Conservation (phyloP, 805 yeast species). For the Nakazawaea molendinolei region DNA sequence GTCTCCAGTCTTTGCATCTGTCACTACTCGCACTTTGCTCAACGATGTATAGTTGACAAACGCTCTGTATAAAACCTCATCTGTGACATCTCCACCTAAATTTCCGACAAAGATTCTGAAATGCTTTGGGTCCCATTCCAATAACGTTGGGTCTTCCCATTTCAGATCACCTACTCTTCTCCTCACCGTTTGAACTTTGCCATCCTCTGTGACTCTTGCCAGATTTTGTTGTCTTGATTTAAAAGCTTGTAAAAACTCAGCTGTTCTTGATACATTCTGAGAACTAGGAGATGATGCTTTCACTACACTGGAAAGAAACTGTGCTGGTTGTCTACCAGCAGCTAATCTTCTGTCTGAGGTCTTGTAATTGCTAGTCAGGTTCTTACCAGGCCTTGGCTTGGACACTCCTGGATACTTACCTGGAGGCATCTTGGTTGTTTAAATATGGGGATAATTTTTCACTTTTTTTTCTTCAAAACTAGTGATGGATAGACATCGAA, state of each 20-base stretch:
- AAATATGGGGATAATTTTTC: neutral
- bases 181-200: constrained; percentile 27
- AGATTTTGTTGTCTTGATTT: constrained; percentile 9
- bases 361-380: constrained; percentile 20
- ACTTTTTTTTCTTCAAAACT: neutral
- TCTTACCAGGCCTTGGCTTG: constrained; percentile 11
- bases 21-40: constrained; percentile 54
- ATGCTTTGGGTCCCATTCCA: constrained; percentile 66
- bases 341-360: constrained; percentile 52
- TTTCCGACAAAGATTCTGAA: constrained; percentile 74
- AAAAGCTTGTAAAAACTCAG: constrained; percentile 16
- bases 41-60: constrained; percentile 48
- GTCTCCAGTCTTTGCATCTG: constrained; percentile 37
- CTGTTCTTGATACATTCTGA: constrained; percentile 15
- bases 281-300: constrained; percentile 19
- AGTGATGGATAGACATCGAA: no score
- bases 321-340: constrained; percentile 41
- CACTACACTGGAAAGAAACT: constrained; percentile 25
- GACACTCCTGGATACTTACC: constrained; percentile 4
- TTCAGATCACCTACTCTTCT: constrained; percentile 38
- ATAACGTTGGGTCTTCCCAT: constrained; percentile 41
- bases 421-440: neutral
- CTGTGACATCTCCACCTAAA: constrained; percentile 60
- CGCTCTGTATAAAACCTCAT: constrained; percentile 45
- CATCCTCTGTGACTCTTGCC: constrained; percentile 21